phyloP scores from a whole-genome alignment of 257 asterid species.

The Gardenia jasminoides region DNA sequence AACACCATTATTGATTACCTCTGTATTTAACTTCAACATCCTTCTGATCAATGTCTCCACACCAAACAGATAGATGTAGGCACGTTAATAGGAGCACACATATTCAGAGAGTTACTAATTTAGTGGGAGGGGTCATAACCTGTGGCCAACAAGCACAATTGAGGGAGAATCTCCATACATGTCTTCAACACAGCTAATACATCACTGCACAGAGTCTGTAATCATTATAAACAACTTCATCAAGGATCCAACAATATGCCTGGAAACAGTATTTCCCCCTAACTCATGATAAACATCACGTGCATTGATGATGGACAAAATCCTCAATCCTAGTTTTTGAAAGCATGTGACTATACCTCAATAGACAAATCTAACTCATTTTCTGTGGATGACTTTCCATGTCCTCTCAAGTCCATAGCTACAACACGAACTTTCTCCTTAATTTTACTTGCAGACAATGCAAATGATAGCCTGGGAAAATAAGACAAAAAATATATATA shows the following conservation, averaged over 20 bases:
- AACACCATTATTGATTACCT: not conserved
- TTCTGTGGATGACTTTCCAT: conserved; percentile 82
- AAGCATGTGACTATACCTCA: conserved; percentile 52
- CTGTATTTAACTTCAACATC: not conserved
- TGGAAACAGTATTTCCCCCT: conserved; percentile 10
- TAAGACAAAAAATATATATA: not conserved
- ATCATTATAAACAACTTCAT: conserved; percentile 24
- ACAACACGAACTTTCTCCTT: conserved; percentile 76
- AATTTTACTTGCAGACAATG: conserved; percentile 68
- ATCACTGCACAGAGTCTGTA: conserved; percentile 79
- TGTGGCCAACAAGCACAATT: conserved; percentile 92
- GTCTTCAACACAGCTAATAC: conserved; percentile 80
- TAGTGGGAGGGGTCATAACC: conserved; percentile 45
- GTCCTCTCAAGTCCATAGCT: conserved; percentile 95
- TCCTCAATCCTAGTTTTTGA: conserved; percentile 3
- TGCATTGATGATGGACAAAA: conserved; percentile 15
- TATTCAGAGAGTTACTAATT: conserved; percentile 1
- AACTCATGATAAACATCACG: not conserved
- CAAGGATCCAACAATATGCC: conserved; percentile 1
- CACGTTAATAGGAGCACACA: not conserved
- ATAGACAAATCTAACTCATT: conserved; percentile 82
- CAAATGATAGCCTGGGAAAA: conserved; percentile 78
- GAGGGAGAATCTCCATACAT: conserved; percentile 93
- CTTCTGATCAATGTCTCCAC: not conserved
- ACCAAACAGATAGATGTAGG: not conserved